These are phyloP conservation scores for Beauveria sp. DNA, from an alignment of 2,329 filamentous ascomycete genomes.

Conservation along the genomic window DNA sequence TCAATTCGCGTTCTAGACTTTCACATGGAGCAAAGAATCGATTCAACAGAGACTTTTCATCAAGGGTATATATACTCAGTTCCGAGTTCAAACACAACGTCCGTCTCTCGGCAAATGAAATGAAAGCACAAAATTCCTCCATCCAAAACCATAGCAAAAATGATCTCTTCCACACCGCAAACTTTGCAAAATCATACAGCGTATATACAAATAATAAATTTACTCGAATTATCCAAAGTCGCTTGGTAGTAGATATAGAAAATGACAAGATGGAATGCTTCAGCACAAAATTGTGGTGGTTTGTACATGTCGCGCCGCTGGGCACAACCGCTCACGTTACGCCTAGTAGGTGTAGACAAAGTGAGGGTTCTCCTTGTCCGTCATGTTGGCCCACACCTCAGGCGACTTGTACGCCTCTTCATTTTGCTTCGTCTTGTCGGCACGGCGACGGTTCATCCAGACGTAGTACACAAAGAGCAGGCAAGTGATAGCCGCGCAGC, in stretches of 20 bases:
- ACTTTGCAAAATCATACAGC: not conserved
- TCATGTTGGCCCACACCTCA: slow-evolving; percentile 41
- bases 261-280: not conserved
- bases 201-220: not conserved
- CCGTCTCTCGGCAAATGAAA: not conserved
- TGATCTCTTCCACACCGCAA: not conserved
- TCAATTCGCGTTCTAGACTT: no score
- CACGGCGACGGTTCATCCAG: slow-evolving; percentile 37
- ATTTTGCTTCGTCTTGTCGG: slow-evolving; percentile 21
- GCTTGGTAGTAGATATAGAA: not conserved
- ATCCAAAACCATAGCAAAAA: no score
- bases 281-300: not conserved
- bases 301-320: not conserved
- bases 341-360: slow-evolving; percentile 46
- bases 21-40: not conserved
- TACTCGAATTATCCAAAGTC: not conserved
- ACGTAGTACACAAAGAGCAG: slow-evolving; percentile 42
- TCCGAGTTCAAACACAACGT: no score
- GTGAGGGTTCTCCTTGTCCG: slow-evolving; percentile 48
- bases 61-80: not conserved
- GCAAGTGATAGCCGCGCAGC: slow-evolving; percentile 33
- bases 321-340: not conserved
- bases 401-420: slow-evolving; percentile 35
- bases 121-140: not conserved
- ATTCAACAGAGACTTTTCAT: not conserved